Base-by-base conservation (phyloP, 2,329 filamentous ascomycete genomes). In the Colletotrichum sp. region DNA sequence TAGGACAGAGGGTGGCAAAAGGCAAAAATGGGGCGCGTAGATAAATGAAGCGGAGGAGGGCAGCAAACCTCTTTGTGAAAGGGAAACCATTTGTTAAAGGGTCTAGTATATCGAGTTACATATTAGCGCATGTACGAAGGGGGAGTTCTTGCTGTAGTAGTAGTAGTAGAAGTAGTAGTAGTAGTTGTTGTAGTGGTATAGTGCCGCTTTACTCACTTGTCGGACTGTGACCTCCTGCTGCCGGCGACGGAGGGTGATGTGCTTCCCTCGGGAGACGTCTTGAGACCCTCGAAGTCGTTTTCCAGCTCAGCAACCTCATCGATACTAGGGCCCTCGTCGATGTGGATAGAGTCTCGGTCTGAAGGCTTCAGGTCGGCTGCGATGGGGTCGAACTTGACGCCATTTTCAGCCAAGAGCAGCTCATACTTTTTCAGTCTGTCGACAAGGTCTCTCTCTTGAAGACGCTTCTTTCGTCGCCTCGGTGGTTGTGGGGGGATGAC, bases 381-480 rank as follows among this genome's bases (percentile, higher is more conserved):
- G 24, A 94, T 88, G 18, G 92, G 89, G 65, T 95, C 91, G 78
- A 95, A 94, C n/a, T 88, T 84, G 79, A 96, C 90, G 66, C 92
- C 90, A 79, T 95, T 88, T 81, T 93, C 89, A 69, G 88, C 87
- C 36, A 96, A 86, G 55, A 96, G 84, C 8, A 84, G 82, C 83
- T 96, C 94, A 79, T 95, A 95, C 65, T 90, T 89, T 69, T 89
- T 90, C 26, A 95, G 86, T n/a, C 92, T 90, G 8, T 94, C 91
- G 68, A 95, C 86, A 55, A 96, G 86, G 73, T 94, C 93, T 80
- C 90, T 90, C 83, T 96, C 94, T 26, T 93, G 91, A 61, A 94
- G 91, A 69, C 91, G 89, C 84, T 90, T 91, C 84, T 91, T 91
- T 72, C 90, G 85, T 13, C 91, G 82, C 80, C 92, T 84, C 80